Base-by-base conservation (phyloP, 805 yeast species). In the Pichia membranifaciens region DNA sequence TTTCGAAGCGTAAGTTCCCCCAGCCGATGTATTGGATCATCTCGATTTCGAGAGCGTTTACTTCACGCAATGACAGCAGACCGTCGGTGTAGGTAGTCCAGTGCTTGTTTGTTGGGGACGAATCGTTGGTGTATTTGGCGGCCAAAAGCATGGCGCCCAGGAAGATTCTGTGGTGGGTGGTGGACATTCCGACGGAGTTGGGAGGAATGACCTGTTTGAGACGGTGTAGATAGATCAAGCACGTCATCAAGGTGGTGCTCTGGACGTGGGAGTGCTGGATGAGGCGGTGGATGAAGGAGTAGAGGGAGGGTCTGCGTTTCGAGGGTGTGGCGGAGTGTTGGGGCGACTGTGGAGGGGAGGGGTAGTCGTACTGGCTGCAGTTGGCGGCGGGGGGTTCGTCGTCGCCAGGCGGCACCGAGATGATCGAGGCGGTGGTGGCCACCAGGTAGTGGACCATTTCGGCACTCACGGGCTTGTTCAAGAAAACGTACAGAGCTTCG, bases 21-120 rank as follows among this genome's bases (percentile, higher is more conserved):
- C 98, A 91, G 57, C 87, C 84, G 49, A 91, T 75, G 52, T 87
- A 79, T 43, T 76, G 78, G 42, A 91, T 78, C 58, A 93, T 71
- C 68, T 91, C 98, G 55, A 90, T 75, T 68, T 91, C 99, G 59
- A 95, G 85, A 54, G 89, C 81, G 66, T 91, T 93, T 45, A 93
- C 88, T 60, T 91, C 98, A 20, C 73, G 73, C 34, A 86, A 69
- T 9, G 81, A 62, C 51, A 91, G 75, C 38, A 93, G 72, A 0
- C 97, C 97, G 61, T 84, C 82, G 3, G 98, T 90, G 71, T 91
- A 90, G 51, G 79, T 75, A 4, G 96, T 83, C 99, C 99, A 91
- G 70, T 93, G 97, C 68, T 85, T 90, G 69, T 91, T 91, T 63
- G 91, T 76, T 38, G 99, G 99, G 18, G 95, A 83, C 3, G 96